Percentiles rank a stretch among this genome's conserved stretches.
These are phyloP conservation scores for Brasenia schreberi DNA, from an alignment of 164 flowering plant genomes.

Conservation along the genomic window DNA sequence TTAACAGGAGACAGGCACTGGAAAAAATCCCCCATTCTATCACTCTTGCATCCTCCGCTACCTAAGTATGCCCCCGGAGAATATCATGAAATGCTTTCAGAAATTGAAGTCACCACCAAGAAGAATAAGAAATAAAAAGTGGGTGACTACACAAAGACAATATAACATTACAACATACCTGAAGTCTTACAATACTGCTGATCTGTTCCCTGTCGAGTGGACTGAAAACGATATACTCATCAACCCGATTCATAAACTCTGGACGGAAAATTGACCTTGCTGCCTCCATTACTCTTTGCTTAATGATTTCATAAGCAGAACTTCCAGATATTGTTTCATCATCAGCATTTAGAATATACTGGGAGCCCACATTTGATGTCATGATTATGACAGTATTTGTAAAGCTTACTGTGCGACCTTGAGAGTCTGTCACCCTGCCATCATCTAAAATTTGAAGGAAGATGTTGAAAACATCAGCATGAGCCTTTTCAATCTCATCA, in stretches of 20 bases:
- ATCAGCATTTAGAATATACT: slow-evolving; percentile 67
- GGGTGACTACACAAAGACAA: neutral
- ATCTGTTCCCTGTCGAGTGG: slow-evolving; percentile 86
- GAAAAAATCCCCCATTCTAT: neutral
- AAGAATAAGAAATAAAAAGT: neutral
- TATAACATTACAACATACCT: slow-evolving; percentile 31
- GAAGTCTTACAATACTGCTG: slow-evolving; percentile 64
- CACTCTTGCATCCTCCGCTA: neutral
- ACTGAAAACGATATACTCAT: slow-evolving; percentile 94
- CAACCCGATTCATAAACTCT: slow-evolving; percentile 96
- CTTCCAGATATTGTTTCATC: slow-evolving; percentile 40
- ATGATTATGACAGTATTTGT: slow-evolving; percentile 90
- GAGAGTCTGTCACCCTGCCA: slow-evolving; percentile 95
- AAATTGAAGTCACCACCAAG: neutral
- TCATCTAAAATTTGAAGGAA: slow-evolving; percentile 97
- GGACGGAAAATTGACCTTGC: slow-evolving; percentile 88
- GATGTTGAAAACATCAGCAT: slow-evolving; percentile 85
- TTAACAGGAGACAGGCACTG: too few relatives aligned
- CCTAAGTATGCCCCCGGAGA: neutral
- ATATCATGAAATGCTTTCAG: neutral
- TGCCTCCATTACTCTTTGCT: slow-evolving; percentile 85
- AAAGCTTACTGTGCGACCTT: slow-evolving; percentile 92
- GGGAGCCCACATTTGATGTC: slow-evolving; percentile 99
- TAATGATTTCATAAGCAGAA: slow-evolving; percentile 61
- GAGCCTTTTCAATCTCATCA: slow-evolving; percentile 98